Evolutionary conservation across 257 asterid species (phyloP).

Genomic region (Solanum habrochaites): DNA sequence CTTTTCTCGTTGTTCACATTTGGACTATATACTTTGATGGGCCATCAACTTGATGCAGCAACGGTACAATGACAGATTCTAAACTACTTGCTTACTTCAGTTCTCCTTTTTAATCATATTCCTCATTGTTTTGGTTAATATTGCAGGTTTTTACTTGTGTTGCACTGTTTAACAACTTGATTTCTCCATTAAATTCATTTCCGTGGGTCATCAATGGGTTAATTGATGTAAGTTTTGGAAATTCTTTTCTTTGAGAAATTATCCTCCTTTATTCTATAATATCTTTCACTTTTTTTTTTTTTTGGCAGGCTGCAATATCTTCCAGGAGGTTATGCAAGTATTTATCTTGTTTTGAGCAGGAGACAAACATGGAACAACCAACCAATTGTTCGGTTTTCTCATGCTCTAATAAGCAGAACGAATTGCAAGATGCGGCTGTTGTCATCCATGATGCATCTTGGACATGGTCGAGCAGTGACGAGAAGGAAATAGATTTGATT

Average conservation of each 20-base stretch:
- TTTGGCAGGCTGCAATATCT: constrained; percentile 74
- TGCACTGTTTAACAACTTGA: constrained; percentile 83
- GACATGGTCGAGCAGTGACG: constrained; percentile 75
- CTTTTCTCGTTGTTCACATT: constrained; percentile 89
- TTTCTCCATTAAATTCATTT: constrained; percentile 90
- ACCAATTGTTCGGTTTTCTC: constrained; percentile 8
- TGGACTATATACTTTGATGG: constrained; percentile 83
- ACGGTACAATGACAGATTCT: constrained; percentile 39
- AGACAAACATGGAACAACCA: constrained; percentile 6
- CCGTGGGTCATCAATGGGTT: constrained; percentile 99
- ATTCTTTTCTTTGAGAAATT: not conserved
- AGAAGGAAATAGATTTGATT: constrained; percentile 42
- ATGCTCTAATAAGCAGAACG: constrained; percentile 16
- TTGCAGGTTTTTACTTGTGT: constrained; percentile 97
- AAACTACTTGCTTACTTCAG: not conserved
- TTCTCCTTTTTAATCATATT: not conserved
- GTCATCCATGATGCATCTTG: constrained; percentile 55
- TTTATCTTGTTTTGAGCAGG: constrained; percentile 54
- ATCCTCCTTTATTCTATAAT: not conserved
- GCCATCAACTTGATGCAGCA: constrained; percentile 95
- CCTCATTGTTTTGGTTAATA: not conserved
- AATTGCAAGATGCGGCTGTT: constrained; percentile 34
- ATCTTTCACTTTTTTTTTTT: not conserved
- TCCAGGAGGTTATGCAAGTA: constrained; percentile 68
- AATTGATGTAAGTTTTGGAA: constrained; percentile 61